These are phyloP conservation scores for Fagus crenata DNA, from an alignment of 306 rosid species.

Conservation along the genomic window DNA sequence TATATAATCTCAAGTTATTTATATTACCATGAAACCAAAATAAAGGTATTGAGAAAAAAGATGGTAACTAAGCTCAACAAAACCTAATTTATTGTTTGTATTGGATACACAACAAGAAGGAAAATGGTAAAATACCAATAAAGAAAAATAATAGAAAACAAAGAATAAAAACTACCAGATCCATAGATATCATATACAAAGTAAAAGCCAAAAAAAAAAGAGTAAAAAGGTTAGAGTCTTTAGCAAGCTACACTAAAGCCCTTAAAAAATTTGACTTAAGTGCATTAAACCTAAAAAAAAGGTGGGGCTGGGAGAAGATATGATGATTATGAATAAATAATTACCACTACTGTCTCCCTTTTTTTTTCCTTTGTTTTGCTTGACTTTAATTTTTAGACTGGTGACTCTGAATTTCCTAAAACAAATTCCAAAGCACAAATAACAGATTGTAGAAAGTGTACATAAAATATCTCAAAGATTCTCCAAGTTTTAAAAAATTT, in stretches of 20 bases:
- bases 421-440: neutral
- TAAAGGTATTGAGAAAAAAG: neutral
- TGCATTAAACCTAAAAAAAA: neutral
- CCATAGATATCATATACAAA: neutral
- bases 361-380: neutral
- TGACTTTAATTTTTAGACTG: neutral
- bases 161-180: neutral
- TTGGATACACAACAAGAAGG: neutral
- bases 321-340: neutral
- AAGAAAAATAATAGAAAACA: neutral
- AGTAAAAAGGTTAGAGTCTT: neutral
- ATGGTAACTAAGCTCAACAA: neutral
- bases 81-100: neutral
- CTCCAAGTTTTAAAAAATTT: neutral
- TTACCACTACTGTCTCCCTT: neutral
- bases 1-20: neutral
- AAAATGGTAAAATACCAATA: neutral
- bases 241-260: neutral
- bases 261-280: neutral
- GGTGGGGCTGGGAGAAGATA: neutral
- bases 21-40: neutral
- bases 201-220: neutral
- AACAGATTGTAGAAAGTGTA: neutral
- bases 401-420: neutral
- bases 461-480: neutral